phyloP scores from a whole-genome alignment of 305 asterid genomes.

The Ajuga reptans region DNA sequence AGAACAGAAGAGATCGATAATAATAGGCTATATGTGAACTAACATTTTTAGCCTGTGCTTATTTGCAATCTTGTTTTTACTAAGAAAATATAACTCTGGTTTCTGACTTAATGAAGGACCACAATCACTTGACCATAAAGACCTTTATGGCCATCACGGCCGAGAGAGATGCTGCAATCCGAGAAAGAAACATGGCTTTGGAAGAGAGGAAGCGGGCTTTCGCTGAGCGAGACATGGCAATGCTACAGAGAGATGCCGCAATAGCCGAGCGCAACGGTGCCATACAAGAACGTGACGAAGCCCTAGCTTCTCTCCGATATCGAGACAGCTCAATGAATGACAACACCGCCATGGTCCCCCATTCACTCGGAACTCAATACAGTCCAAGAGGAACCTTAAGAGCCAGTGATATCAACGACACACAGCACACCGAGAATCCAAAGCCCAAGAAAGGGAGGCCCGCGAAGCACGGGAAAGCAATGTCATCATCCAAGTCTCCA shows the following conservation, averaged over 20 bases:
- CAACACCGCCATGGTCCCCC: slow-evolving; percentile 31
- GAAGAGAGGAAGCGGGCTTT: slow-evolving; percentile 88
- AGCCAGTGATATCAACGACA: slow-evolving; percentile 22
- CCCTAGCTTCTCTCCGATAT: slow-evolving; percentile 49
- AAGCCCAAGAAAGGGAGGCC: slow-evolving; percentile 53
- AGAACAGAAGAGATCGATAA: not conserved
- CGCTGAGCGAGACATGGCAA: slow-evolving; percentile 85
- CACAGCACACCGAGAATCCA: slow-evolving; percentile 41
- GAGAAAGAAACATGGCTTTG: slow-evolving; percentile 82
- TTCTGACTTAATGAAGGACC: slow-evolving; percentile 44
- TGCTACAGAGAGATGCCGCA: slow-evolving; percentile 86
- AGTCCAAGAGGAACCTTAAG: slow-evolving; percentile 37
- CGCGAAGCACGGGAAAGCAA: slow-evolving; percentile 38
- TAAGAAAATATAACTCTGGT: not conserved
- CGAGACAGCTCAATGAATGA: slow-evolving; percentile 51
- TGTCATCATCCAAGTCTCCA: slow-evolving; percentile 38
- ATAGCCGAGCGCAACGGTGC: slow-evolving; percentile 73
- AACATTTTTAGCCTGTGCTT: not conserved
- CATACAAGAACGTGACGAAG: slow-evolving; percentile 69
- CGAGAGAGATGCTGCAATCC: slow-evolving; percentile 88
- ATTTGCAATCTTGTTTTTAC: not conserved
- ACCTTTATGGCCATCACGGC: slow-evolving; percentile 88
- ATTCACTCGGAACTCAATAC: slow-evolving; percentile 44
- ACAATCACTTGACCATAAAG: slow-evolving; percentile 62
- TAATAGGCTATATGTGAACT: not conserved